These are phyloP conservation scores for Maudiozyma turicensis DNA, from an alignment of 805 yeast species.

Conservation along the genomic window DNA sequence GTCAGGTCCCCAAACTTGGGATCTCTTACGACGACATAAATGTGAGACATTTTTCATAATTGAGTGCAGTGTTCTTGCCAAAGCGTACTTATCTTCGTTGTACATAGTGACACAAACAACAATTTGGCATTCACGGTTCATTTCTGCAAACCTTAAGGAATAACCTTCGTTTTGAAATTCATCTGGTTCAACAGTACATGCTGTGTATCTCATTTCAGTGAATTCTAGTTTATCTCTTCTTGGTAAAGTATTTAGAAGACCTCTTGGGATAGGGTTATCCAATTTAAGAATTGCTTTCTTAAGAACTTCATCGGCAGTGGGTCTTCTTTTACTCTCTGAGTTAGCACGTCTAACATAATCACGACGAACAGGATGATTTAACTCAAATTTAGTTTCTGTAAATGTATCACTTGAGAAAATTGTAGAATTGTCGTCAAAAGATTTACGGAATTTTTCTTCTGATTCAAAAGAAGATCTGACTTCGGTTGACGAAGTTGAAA, in stretches of 20 bases:
- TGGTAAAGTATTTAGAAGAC: conserved; percentile 74
- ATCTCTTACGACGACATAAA: conserved; percentile 67
- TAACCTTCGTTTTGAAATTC: conserved; percentile 73
- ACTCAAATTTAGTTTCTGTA: conserved; percentile 29
- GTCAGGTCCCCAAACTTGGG: conserved; percentile 89
- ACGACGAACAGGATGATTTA: conserved; percentile 28
- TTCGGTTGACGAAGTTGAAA: conserved; percentile 20
- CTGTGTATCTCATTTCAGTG: conserved; percentile 93
- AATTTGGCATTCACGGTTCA: conserved; percentile 84
- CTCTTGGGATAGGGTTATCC: conserved; percentile 92
- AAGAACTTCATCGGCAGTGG: conserved; percentile 31
- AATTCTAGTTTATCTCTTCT: conserved; percentile 86
- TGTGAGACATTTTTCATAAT: conserved; percentile 89
- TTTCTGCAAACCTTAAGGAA: conserved; percentile 74
- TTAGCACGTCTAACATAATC: conserved; percentile 44
- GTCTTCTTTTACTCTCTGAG: conserved; percentile 61
- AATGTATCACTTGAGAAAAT: conserved; percentile 27
- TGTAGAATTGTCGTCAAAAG: conserved; percentile 35
- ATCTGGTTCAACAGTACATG: conserved; percentile 90
- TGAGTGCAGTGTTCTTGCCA: conserved; percentile 90
- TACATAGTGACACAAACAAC: conserved; percentile 94
- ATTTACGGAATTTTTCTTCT: conserved; percentile 40
- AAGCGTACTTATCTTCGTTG: conserved; percentile 83
- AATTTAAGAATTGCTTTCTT: conserved; percentile 61
- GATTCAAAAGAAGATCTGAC: conserved; percentile 15